phyloP scores from a whole-genome alignment of 148 eudicot genomes.

The Heliamphora exappendiculata region DNA sequence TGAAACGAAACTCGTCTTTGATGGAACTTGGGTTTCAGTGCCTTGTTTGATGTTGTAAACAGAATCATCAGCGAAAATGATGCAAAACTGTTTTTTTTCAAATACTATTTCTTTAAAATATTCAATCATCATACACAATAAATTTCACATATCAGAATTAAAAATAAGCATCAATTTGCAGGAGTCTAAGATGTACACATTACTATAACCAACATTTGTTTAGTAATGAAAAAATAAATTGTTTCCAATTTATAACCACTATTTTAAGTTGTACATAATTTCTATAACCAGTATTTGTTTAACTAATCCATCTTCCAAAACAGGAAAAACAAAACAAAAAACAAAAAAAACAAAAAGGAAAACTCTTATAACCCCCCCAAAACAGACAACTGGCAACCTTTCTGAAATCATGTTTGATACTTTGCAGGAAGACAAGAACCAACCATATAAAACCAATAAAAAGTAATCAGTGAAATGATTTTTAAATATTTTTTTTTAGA shows the following conservation, averaged over 20 bases:
- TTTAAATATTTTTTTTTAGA: too few relatives aligned
- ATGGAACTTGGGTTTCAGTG: slow-evolving; percentile 14
- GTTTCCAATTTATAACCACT: too few relatives aligned
- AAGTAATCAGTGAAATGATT: not conserved
- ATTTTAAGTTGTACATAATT: too few relatives aligned
- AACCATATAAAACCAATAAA: not conserved
- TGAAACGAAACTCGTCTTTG: slow-evolving; percentile 17
- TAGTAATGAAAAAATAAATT: not conserved
- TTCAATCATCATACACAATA: not conserved
- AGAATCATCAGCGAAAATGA: slow-evolving; percentile 10
- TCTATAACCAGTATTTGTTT: too few relatives aligned
- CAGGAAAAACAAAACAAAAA: too few relatives aligned
- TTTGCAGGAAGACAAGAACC: not conserved
- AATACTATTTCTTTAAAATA: not conserved
- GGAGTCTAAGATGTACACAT: not conserved
- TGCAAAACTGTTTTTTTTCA: not conserved
- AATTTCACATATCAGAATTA: too few relatives aligned
- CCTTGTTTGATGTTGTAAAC: slow-evolving; percentile 14
- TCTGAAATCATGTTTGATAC: not conserved
- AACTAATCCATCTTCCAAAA: too few relatives aligned
- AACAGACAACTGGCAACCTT: not conserved
- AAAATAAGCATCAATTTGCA: not conserved
- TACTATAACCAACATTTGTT: not conserved
- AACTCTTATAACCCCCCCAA: too few relatives aligned
- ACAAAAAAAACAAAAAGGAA: too few relatives aligned